phyloP scores from a whole-genome alignment of 345 rosid genomes.

The Balakata baccata region DNA sequence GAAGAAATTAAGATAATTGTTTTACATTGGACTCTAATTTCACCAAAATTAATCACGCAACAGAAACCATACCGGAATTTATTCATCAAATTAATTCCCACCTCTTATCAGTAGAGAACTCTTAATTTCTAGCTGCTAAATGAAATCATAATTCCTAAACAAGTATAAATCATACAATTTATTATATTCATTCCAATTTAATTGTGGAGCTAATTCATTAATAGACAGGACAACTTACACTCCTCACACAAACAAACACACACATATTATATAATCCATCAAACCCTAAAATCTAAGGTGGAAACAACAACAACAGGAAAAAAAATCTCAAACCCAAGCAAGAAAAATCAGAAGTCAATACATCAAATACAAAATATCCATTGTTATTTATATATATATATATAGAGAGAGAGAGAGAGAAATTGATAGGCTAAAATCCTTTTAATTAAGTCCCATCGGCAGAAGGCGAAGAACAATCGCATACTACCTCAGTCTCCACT shows the following conservation, averaged over 20 bases:
- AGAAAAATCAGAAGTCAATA: constrained; percentile 8
- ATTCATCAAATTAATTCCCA: background rate
- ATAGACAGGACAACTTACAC: too few species aligned
- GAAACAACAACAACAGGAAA: background rate
- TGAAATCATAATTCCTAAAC: too few species aligned
- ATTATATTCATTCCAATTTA: too few species aligned
- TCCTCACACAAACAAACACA: background rate
- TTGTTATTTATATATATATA: background rate
- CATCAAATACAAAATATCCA: constrained; percentile 2
- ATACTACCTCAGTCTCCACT: constrained; percentile 56
- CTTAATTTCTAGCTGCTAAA: too few species aligned
- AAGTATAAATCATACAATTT: too few species aligned
- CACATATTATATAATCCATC: background rate
- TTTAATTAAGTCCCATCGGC: constrained; percentile 17
- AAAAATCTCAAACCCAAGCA: constrained; percentile 6
- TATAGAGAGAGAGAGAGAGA: background rate
- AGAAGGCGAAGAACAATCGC: constrained; percentile 55
- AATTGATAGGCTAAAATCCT: background rate
- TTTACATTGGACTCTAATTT: background rate
- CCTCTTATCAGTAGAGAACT: background rate
- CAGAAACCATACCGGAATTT: background rate
- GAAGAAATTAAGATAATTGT: background rate
- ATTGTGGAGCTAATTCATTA: too few species aligned
- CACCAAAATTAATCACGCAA: background rate
- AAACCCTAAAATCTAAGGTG: constrained; percentile 9